A percentile compares a stretch with the other conserved stretches of the same genome.
phyloP scores from a whole-genome alignment of 768 basidiomycete genomes.

The Lactarius akahatsu region DNA sequence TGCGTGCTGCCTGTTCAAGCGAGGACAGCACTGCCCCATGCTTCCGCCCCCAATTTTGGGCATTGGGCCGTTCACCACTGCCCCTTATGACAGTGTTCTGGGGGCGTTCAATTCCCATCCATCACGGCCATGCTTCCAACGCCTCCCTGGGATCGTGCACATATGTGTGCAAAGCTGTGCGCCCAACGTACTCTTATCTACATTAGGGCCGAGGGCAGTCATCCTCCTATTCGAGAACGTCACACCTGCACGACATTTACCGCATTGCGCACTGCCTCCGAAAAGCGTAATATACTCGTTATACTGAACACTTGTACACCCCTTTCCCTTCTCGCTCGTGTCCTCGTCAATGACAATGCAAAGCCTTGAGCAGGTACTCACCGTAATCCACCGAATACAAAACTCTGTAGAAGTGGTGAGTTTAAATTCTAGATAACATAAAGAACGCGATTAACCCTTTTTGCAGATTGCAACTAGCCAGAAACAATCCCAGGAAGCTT shows the following conservation, averaged over 20 bases:
- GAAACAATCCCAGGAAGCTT: slow-evolving; percentile 14
- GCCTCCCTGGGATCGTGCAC: slow-evolving; percentile 3
- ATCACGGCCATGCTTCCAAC: slow-evolving; percentile 7
- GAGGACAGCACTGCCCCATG: not conserved
- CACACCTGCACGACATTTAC: slow-evolving; percentile 8
- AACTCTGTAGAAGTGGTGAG: slow-evolving; percentile 17
- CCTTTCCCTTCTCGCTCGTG: slow-evolving; percentile 1
- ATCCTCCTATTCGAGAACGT: not conserved
- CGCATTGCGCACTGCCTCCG: slow-evolving; percentile 17
- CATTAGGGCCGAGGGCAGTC: slow-evolving; percentile 14
- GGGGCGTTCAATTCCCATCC: not conserved
- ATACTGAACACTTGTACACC: slow-evolving; percentile 5
- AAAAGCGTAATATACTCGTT: slow-evolving; percentile 12
- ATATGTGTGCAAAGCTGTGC: slow-evolving; percentile 14
- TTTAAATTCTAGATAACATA: not conserved
- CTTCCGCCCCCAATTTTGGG: not conserved
- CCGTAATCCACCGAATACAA: slow-evolving; percentile 17
- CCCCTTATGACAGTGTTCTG: not conserved
- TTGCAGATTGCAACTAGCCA: slow-evolving; percentile 13
- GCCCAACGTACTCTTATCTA: not conserved
- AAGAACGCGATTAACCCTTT: not conserved
- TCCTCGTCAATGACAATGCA: slow-evolving; percentile 20
- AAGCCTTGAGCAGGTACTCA: slow-evolving; percentile 19
- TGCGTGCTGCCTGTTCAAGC: not conserved
- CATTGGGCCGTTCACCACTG: not conserved